Conservation (phyloP, 495 filamentous ascomycete species). For the Stereocaulon alpinum region DNA sequence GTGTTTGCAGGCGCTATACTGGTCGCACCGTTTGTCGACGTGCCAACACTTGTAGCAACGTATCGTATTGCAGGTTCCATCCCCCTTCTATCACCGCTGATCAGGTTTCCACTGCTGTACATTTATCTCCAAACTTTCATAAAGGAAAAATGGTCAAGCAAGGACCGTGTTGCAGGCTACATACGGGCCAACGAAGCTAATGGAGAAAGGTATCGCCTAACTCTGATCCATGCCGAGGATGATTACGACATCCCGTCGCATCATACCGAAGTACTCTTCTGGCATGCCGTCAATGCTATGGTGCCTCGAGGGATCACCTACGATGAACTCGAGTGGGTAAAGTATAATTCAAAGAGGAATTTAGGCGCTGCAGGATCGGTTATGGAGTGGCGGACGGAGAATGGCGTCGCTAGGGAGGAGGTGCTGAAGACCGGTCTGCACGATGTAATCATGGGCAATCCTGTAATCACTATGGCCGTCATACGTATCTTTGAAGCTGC, state of each 20-base stretch:
- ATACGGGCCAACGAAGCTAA: constrained; percentile 26
- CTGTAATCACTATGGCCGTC: constrained; percentile 38
- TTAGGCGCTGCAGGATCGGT: constrained; percentile 38
- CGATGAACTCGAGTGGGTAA: constrained; percentile 31
- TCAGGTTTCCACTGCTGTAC: constrained; percentile 31
- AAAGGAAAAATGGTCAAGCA: constrained; percentile 36
- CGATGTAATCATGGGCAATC: constrained; percentile 43
- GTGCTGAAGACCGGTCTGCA: constrained; percentile 42
- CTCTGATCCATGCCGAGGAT: constrained; percentile 31
- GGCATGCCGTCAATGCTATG: constrained; percentile 37
- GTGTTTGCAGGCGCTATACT: constrained; percentile 30
- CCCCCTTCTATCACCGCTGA: constrained; percentile 35
- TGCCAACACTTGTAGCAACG: constrained; percentile 34
- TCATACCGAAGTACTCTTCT: constrained; percentile 33
- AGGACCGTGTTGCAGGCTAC: constrained; percentile 31
- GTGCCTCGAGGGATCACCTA: constrained; percentile 23
- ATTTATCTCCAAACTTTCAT: constrained; percentile 33
- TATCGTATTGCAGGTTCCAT: constrained; percentile 36
- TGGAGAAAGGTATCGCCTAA: constrained; percentile 24
- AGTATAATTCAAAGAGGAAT: constrained; percentile 26
- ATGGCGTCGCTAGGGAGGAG: constrained; percentile 39
- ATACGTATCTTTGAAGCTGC: constrained; percentile 29
- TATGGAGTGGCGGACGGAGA: constrained; percentile 35
- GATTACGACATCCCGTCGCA: constrained; percentile 34
- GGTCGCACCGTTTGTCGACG: constrained; percentile 36